These are phyloP conservation scores for Cladosporium sp. DNA, from an alignment of 2,329 filamentous ascomycete genomes.

Conservation along the genomic window DNA sequence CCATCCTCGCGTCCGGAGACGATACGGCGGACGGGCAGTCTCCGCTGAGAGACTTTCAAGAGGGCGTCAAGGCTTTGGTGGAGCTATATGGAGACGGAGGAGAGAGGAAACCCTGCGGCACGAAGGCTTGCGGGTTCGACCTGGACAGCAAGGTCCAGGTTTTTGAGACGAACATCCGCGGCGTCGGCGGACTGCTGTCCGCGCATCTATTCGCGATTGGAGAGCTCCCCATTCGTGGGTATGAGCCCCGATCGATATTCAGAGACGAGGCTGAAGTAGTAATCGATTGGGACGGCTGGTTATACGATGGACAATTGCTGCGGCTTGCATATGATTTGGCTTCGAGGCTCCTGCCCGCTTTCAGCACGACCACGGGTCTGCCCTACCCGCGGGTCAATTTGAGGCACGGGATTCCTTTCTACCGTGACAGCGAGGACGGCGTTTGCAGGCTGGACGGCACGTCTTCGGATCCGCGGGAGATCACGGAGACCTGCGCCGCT, in stretches of 20 bases:
- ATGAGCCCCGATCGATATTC: slow-evolving; percentile 47
- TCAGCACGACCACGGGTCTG: slow-evolving; percentile 83
- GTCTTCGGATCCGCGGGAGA: slow-evolving; percentile 52
- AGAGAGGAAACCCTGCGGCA: slow-evolving; percentile 62
- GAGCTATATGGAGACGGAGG: slow-evolving; percentile 82
- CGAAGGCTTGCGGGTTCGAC: slow-evolving; percentile 76
- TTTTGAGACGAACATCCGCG: slow-evolving; percentile 94
- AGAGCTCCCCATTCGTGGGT: slow-evolving; percentile 78
- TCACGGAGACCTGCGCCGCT: slow-evolving; percentile 94
- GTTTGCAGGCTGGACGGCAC: slow-evolving; percentile 39
- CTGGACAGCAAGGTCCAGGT: slow-evolving; percentile 97
- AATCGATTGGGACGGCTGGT: slow-evolving; percentile 54
- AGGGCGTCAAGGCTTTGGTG: slow-evolving; percentile 69
- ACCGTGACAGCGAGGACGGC: slow-evolving; percentile 50
- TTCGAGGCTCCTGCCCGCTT: slow-evolving; percentile 78
- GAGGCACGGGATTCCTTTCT: slow-evolving; percentile 84
- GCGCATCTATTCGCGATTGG: slow-evolving; percentile 90
- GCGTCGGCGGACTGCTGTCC: slow-evolving; percentile 82
- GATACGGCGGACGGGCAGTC: slow-evolving; percentile 48
- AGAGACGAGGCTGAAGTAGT: slow-evolving; percentile 29
- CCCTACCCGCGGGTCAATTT: slow-evolving; percentile 94
- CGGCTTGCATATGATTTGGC: slow-evolving; percentile 84
- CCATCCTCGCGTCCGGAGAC: slow-evolving; percentile 74
- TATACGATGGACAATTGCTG: slow-evolving; percentile 83
- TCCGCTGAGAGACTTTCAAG: slow-evolving; percentile 60